phyloP scores from a whole-genome alignment of 2,329 filamentous ascomycete genomes.

The Xylariaceae sp. region DNA sequence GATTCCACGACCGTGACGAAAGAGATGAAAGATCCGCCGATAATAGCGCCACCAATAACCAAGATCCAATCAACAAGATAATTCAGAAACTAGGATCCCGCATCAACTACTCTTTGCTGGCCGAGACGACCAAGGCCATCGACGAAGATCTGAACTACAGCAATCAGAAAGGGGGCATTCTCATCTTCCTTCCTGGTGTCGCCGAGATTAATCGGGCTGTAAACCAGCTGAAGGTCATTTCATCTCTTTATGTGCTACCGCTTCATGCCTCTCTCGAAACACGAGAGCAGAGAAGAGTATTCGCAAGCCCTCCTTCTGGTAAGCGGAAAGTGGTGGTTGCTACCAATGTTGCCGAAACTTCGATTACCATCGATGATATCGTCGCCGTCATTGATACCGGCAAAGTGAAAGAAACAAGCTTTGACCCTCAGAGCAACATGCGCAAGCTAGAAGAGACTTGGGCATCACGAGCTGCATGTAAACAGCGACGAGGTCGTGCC shows the following conservation, averaged over 20 bases:
- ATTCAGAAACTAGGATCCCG: conserved; percentile 71
- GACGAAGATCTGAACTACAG: conserved; percentile 64
- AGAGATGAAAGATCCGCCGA: conserved; percentile 40
- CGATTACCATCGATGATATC: conserved; percentile 96
- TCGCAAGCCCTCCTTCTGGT: conserved; percentile 66
- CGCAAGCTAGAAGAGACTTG: conserved; percentile 90
- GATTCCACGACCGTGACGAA: conserved; percentile 29
- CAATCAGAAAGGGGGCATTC: conserved; percentile 72
- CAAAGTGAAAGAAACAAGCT: conserved; percentile 93
- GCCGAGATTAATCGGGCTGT: conserved; percentile 85
- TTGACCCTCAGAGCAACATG: conserved; percentile 88
- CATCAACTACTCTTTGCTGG: conserved; percentile 87
- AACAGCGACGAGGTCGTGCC: conserved; percentile 87
- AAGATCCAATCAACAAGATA: conserved; percentile 59
- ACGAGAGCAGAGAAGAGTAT: conserved; percentile 81
- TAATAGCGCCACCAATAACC: conserved; percentile 31
- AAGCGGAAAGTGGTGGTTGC: conserved; percentile 90
- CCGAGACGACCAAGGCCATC: conserved; percentile 73
- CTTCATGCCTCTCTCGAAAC: conserved; percentile 90
- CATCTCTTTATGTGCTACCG: conserved; percentile 69
- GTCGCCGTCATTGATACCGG: conserved; percentile 94
- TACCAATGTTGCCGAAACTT: conserved; percentile 96
- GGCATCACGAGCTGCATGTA: conserved; percentile 90
- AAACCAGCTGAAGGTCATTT: conserved; percentile 57
- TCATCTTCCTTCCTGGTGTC: conserved; percentile 93